Evolutionary conservation across 2,329 filamentous ascomycete genomes (phyloP), one percentile per base, ranked within the genome.

Genomic region (Davidsoniella neocaledoniae): DNA sequence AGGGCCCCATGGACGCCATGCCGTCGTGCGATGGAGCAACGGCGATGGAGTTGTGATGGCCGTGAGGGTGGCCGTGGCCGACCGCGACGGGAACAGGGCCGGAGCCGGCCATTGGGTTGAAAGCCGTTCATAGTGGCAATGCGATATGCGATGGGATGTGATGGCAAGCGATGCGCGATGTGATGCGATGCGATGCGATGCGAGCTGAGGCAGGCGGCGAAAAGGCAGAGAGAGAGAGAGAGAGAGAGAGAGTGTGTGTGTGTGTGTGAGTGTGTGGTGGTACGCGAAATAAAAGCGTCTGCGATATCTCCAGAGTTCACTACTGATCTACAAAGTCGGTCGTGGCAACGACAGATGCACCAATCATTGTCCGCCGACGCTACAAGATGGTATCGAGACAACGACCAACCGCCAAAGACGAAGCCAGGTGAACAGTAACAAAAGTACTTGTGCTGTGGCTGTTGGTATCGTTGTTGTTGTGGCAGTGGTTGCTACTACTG

Each of bases 121-220:
- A 46, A 51, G 37, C 43, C 49, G 19, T 51, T 43, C 49, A 51
- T 51, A 39, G 17, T n/a, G 23, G n/a, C 16, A 45, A 33, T 17
- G 21, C 43, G 25, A 33, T 45, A 33, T 33, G 29, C 12, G 29
- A 33, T 12, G 12, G 29, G 29, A 33, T 33, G 29, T 12, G 29
- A 33, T 12, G 12, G 29, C 29, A 12, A 33, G 29, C 7, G 6
- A 33, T 33, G 29, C 29, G 29, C 29, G 29, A 12, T 33, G 29
- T 10, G 9, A 33, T 33, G 29, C 29, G 9, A 33, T 29, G 26
- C 26, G 7, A 29, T 33, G 29, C 29, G 29, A 33, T 33, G 29
- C 29, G 29, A 33, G 29, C 29, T 9, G 7, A 29, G 26, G 26
- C 10, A 10, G 26, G 26, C 40, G 17, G 40, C 19, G 17, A 23